These are phyloP conservation scores for Macroventuria anomochaeta DNA, from an alignment of 2,329 filamentous ascomycete genomes.

Conservation along the genomic window DNA sequence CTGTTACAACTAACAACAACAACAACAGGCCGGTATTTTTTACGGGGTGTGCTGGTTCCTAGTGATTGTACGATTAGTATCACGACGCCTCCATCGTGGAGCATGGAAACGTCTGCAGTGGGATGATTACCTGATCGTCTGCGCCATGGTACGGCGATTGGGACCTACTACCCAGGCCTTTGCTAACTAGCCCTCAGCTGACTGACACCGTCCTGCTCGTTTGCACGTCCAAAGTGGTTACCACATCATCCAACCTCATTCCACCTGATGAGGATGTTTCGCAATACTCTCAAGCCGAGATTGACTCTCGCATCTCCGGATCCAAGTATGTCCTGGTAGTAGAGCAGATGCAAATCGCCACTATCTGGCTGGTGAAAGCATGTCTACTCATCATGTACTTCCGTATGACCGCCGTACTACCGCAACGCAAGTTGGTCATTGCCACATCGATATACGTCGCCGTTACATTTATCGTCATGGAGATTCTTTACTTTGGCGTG, in stretches of 20 bases:
- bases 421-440: constrained; percentile 48
- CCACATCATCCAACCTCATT: constrained; percentile 47
- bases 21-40: constrained; percentile 39
- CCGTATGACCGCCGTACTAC: constrained; percentile 54
- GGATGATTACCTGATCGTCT: constrained; percentile 47
- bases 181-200: constrained; percentile 25
- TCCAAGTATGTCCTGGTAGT: constrained; percentile 62
- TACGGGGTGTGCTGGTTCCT: constrained; percentile 45
- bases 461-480: constrained; percentile 55
- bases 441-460: constrained; percentile 55
- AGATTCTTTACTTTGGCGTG: constrained; percentile 59
- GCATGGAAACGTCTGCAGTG: constrained; percentile 43
- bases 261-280: constrained; percentile 41
- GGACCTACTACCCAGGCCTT: neutral
- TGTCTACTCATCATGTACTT: constrained; percentile 62
- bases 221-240: constrained; percentile 41
- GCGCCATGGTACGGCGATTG: constrained; percentile 41
- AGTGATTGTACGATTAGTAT: constrained; percentile 37
- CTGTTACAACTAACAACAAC: constrained; percentile 2
- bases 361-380: constrained; percentile 60
- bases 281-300: constrained; percentile 46
- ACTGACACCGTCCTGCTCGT: constrained; percentile 45
- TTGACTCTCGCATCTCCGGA: constrained; percentile 56
- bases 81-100: constrained; percentile 39
- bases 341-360: constrained; percentile 60